Percentiles rank a stretch among this genome's conserved stretches.
Evolutionary conservation across 2,329 filamentous ascomycete species (phyloP).

Genomic region (Stachybotrys elegans): DNA sequence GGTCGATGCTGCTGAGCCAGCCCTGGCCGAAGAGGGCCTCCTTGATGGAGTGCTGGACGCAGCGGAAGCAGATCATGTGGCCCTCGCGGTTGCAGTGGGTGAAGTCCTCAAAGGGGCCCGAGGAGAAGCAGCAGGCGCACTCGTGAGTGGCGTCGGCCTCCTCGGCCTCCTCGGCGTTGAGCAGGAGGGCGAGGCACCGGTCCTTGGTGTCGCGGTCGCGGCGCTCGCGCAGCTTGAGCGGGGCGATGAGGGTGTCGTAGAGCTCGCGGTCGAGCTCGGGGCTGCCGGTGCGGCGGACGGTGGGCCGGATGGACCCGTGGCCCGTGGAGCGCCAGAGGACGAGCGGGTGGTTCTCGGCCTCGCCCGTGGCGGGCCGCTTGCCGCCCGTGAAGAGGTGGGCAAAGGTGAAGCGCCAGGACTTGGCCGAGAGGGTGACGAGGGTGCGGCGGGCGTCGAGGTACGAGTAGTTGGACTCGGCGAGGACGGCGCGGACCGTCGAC

Average conservation of each 20-base stretch:
- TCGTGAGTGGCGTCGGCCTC: constrained; percentile 54
- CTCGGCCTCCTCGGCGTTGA: constrained; percentile 58
- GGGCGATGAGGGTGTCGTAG: constrained; percentile 50
- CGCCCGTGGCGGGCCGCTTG: constrained; percentile 46
- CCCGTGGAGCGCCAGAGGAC: constrained; percentile 56
- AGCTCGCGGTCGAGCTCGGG: constrained; percentile 59
- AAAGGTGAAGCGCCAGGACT: constrained; percentile 73
- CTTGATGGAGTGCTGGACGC: constrained; percentile 73
- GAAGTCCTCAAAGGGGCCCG: constrained; percentile 67
- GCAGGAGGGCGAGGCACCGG: constrained; percentile 42
- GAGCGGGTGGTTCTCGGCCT: constrained; percentile 57
- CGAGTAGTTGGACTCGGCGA: constrained; percentile 76
- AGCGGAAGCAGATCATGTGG: constrained; percentile 76
- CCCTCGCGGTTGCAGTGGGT: constrained; percentile 63
- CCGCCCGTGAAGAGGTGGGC: constrained; percentile 65
- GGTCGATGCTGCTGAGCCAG: constrained; percentile 76
- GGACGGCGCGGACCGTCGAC: constrained; percentile 70
- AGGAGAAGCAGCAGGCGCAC: constrained; percentile 73
- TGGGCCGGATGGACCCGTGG: constrained; percentile 52
- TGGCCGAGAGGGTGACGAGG: constrained; percentile 62
- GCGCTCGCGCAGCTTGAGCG: constrained; percentile 41
- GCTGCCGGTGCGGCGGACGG: constrained; percentile 61
- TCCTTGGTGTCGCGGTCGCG: constrained; percentile 45
- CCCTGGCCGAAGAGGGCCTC: constrained; percentile 93
- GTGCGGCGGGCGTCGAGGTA: constrained; percentile 69